A percentile compares a stretch with the other conserved stretches of the same genome.
phyloP scores from a whole-genome alignment of 2,329 filamentous ascomycete genomes.

The Colletotrichum tropicicola region DNA sequence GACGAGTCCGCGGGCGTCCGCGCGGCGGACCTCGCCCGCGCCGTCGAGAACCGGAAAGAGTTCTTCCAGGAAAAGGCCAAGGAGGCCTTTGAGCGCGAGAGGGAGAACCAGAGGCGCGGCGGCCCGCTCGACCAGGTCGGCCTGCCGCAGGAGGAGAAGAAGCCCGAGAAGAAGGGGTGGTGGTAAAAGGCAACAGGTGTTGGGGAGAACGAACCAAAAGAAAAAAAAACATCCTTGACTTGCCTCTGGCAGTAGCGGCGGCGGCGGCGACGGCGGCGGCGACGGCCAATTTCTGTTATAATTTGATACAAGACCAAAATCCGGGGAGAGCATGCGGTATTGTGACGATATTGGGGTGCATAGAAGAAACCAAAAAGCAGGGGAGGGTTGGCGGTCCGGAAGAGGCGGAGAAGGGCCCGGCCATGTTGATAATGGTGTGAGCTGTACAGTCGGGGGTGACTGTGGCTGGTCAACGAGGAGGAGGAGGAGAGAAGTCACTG shows the following conservation, averaged over 20 bases:
- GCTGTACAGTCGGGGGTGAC: neutral
- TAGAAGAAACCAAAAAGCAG: neutral
- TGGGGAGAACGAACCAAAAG: too few species aligned
- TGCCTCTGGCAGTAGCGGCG: too few species aligned
- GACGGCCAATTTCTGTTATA: conserved; percentile 14
- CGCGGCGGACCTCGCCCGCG: too few species aligned
- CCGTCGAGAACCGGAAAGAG: conserved; percentile 42
- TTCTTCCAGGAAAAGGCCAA: conserved; percentile 49
- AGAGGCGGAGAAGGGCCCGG: neutral
- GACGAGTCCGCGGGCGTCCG: too few species aligned
- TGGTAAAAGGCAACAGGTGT: too few species aligned
- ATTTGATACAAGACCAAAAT: conserved; percentile 1
- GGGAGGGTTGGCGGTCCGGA: neutral
- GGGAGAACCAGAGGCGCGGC: conserved; percentile 58
- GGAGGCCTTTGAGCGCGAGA: conserved; percentile 57
- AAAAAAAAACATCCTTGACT: too few species aligned
- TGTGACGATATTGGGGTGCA: conserved; percentile 17
- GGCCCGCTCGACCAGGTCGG: conserved; percentile 62
- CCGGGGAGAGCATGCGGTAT: neutral
- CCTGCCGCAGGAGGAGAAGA: conserved; percentile 37
- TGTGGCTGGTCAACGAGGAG: neutral
- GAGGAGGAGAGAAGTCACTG: neutral
- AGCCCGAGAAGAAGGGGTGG: conserved; percentile 57
- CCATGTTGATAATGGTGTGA: neutral
- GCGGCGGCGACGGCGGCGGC: too few species aligned